Base-by-base conservation (phyloP, 176 grass and related monocot genomes). In the Dactylis glomerata region DNA sequence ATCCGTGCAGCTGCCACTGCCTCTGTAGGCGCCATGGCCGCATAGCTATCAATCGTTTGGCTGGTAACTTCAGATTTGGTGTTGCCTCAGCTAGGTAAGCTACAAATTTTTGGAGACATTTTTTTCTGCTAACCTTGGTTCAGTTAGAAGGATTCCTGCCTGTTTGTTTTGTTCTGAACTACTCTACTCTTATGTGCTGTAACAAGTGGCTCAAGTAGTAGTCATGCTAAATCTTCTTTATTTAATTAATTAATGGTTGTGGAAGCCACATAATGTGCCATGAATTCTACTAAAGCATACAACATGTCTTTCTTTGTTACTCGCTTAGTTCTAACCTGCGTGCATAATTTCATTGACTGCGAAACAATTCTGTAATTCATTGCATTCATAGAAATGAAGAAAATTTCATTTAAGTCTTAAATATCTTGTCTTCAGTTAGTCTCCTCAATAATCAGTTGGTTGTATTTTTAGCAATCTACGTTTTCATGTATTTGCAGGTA, bases 401-500 rank as follows among this genome's bases (percentile, higher is more conserved):
- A 75, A 81, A 27, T 4, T 72, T 64, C 31, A 47, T 68, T n/a
- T 81, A 40, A 44, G 12, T 57, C 17, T 52, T 81, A 40, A 15
- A 4, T 73, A 27, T 57, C 8, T 65, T 67, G 12, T 10, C 22
- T 65, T 73, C 23, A 82, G 1, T 52, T 85, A 82, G 19, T 71
- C 20, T 85, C 63, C 31, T 84, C 26, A 56, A 9, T 28, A 31
- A 58, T 75, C 33, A 36, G 52, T 51, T 84, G 19, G 75, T 44
- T 19, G 68, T 78, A 70, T 72, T 64, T 37, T 87, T 61, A 65
- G 71, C 73, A 73, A 55, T 52, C 68, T 65, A 51, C 37, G 38
- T 76, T 59, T 80, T 82, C 30, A 77, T 84, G 45, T 83, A 86
- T 82, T 46, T 84, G 36, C 79, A 95, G 91, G 91, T 50, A 98